A percentile compares a stretch with the other conserved stretches of the same genome.
phyloP scores from a whole-genome alignment of 306 rosid genomes.

The Luffa aegyptiaca region DNA sequence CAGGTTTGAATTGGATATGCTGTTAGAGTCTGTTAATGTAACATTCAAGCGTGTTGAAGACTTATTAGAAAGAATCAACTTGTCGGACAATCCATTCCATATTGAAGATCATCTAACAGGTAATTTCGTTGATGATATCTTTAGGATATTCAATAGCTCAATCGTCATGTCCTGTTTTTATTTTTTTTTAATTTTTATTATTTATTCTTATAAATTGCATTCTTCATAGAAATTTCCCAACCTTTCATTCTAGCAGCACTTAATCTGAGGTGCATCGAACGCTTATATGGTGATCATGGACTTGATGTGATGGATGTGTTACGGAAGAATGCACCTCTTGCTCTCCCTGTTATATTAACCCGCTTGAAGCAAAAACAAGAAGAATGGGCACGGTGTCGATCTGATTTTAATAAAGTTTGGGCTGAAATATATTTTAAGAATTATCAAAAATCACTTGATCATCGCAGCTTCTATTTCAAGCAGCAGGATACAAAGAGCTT shows the following conservation, averaged over 20 bases:
- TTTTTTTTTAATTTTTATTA: too few relatives aligned
- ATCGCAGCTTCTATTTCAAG: constrained; percentile 96
- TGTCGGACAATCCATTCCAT: constrained; percentile 39
- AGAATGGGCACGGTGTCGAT: constrained; percentile 89
- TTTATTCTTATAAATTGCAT: background rate
- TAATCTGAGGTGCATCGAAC: constrained; percentile 91
- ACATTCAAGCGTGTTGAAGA: constrained; percentile 84
- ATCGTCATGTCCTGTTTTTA: background rate
- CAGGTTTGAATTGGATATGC: constrained; percentile 98
- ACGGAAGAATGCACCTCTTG: constrained; percentile 74
- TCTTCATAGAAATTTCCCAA: background rate
- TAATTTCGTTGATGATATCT: constrained; percentile 8
- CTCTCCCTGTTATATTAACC: constrained; percentile 72
- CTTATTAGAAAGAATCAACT: constrained; percentile 49
- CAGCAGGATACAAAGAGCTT: constrained; percentile 97
- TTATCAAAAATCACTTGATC: constrained; percentile 96
- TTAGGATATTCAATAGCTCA: background rate
- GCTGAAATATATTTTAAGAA: constrained; percentile 93
- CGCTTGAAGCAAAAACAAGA: constrained; percentile 97
- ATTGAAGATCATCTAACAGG: constrained; percentile 88
- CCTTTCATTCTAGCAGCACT: constrained; percentile 42
- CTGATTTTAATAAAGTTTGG: constrained; percentile 96
- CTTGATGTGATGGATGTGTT: constrained; percentile 89
- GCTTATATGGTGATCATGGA: constrained; percentile 96
- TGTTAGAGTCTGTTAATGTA: constrained; percentile 88